A percentile compares a stretch with the other conserved stretches of the same genome.
These are phyloP conservation scores for Aspergillus unguis DNA, from an alignment of 2,329 filamentous ascomycete species.

Conservation along the genomic window DNA sequence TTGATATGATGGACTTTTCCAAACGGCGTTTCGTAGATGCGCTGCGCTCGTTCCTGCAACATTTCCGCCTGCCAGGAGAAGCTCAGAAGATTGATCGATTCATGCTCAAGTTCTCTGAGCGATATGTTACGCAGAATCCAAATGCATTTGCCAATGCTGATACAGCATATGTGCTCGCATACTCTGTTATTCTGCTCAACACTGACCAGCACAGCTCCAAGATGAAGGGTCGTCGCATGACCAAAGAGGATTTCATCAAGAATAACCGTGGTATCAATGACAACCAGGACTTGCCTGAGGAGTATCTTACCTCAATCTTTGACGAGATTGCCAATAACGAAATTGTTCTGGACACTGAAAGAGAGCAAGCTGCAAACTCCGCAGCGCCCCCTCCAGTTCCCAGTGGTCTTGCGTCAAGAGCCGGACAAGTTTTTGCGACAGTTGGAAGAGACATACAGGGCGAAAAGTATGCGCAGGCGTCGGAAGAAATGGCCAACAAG, in stretches of 20 bases:
- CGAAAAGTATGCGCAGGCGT: slow-evolving; percentile 91
- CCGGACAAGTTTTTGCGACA: slow-evolving; percentile 86
- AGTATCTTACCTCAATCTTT: slow-evolving; percentile 84
- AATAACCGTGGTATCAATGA: slow-evolving; percentile 99
- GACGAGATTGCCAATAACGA: slow-evolving; percentile 90
- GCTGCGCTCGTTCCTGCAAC: slow-evolving; percentile 84
- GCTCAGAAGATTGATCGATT: slow-evolving; percentile 99
- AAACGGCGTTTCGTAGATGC: slow-evolving; percentile 92
- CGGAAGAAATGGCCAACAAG: slow-evolving; percentile 83
- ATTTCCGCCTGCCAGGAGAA: slow-evolving; percentile 91
- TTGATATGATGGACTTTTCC: slow-evolving; percentile 89
- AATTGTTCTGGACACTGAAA: slow-evolving; percentile 90
- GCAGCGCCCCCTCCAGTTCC: slow-evolving; percentile 60
- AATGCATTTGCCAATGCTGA: slow-evolving; percentile 98
- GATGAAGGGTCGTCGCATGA: slow-evolving; percentile 79
- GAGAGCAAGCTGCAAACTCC: slow-evolving; percentile 79
- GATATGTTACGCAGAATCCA: slow-evolving; percentile 90
- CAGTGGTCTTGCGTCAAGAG: slow-evolving; percentile 71
- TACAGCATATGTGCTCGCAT: slow-evolving; percentile 91
- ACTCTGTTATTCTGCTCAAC: slow-evolving; percentile 95
- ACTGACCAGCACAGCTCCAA: slow-evolving; percentile 92
- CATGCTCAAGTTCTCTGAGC: slow-evolving; percentile 98
- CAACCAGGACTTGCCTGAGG: slow-evolving; percentile 84
- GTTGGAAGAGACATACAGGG: slow-evolving; percentile 87
- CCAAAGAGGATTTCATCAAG: slow-evolving; percentile 95